Conservation (phyloP, 2,329 filamentous ascomycete species). For the Trichoderma cornu-damae region DNA sequence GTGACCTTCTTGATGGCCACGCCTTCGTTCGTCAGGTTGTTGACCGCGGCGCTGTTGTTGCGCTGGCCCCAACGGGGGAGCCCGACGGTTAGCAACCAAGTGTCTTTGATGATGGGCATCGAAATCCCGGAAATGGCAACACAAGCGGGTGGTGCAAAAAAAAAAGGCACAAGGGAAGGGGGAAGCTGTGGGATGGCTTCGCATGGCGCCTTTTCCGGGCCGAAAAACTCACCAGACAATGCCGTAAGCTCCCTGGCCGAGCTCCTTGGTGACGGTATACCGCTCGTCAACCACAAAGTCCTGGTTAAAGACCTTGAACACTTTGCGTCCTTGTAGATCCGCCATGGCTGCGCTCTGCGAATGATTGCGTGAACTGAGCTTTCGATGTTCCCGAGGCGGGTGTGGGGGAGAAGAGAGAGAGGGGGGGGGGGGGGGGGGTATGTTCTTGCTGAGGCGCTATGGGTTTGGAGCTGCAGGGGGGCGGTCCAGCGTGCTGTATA, state of each 20-base stretch:
- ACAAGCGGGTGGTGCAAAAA: background rate
- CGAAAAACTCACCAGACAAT: slow-evolving; percentile 78
- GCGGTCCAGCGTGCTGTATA: slow-evolving; percentile 1
- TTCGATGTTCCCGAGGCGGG: background rate
- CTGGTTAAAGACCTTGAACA: slow-evolving; percentile 99
- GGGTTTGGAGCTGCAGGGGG: background rate
- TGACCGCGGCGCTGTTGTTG: slow-evolving; percentile 74
- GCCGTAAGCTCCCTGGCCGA: slow-evolving; percentile 96
- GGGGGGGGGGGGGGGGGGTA: slow-evolving; percentile 16
- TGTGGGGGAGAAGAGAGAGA: slow-evolving; percentile 9
- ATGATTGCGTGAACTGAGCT: background rate
- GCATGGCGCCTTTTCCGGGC: background rate
- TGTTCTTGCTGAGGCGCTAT: slow-evolving; percentile 1
- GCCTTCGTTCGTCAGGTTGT: slow-evolving; percentile 83
- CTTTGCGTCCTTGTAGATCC: slow-evolving; percentile 61
- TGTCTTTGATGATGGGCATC: slow-evolving; percentile 15
- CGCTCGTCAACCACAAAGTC: slow-evolving; percentile 98
- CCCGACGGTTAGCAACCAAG: slow-evolving; percentile 25
- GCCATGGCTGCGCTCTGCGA: slow-evolving; percentile 29
- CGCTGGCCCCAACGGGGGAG: slow-evolving; percentile 20
- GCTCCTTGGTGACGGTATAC: slow-evolving; percentile 97
- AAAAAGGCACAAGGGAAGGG: slow-evolving; percentile 9
- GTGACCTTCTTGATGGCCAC: slow-evolving; percentile 99
- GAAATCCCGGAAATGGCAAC: background rate
- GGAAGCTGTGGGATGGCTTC: slow-evolving; percentile 2